Conservation (phyloP, 345 rosid species). For the Draba incana region DNA sequence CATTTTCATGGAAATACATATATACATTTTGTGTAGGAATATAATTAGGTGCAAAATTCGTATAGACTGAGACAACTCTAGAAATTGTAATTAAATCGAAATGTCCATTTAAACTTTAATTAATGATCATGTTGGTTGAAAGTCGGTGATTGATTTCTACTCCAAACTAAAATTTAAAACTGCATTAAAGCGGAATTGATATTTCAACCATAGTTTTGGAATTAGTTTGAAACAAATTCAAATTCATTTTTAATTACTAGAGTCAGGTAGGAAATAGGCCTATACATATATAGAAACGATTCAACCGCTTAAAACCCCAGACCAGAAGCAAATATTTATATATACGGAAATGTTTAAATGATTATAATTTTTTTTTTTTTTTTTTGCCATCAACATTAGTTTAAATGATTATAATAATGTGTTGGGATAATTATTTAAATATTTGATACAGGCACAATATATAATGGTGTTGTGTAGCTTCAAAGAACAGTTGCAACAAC, state of each 20-base stretch:
- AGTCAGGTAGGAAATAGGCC: conserved; percentile 9
- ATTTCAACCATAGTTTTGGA: conserved; percentile 28
- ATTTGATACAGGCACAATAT: conserved; percentile 71
- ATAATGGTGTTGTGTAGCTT: conserved; percentile 87
- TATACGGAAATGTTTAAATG: conserved; percentile 2
- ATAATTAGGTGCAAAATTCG: conserved; percentile 10
- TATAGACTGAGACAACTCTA: neutral
- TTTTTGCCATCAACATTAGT: too few relatives aligned
- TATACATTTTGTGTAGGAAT: neutral
- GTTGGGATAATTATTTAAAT: conserved; percentile 3
- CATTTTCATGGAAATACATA: neutral
- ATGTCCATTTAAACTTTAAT: neutral
- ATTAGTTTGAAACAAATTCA: neutral
- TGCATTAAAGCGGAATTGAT: conserved; percentile 26
- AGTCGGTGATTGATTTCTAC: conserved; percentile 24
- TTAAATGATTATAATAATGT: neutral
- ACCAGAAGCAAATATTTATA: conserved; percentile 7
- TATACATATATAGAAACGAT: neutral
- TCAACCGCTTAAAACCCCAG: conserved; percentile 27
- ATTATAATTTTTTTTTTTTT: too few relatives aligned
- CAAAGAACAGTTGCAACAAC: conserved; percentile 98
- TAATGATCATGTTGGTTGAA: conserved; percentile 9
- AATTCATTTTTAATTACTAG: neutral
- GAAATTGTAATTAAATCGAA: neutral
- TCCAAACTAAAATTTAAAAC: conserved; percentile 11